These are phyloP conservation scores for Yamadazyma mexicana DNA, from an alignment of 1,139 yeast genomes.

Conservation along the genomic window DNA sequence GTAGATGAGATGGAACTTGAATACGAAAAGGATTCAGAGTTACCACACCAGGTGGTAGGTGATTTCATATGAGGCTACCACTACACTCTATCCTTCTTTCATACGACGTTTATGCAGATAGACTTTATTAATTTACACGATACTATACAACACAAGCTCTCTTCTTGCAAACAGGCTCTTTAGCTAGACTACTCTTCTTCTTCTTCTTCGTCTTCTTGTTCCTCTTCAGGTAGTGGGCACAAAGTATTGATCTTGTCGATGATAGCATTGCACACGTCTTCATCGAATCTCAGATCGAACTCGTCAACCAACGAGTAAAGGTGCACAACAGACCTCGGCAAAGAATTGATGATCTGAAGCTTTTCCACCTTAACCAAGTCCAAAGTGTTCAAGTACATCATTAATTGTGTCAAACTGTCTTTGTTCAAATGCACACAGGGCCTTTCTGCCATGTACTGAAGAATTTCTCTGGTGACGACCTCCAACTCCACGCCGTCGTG, in stretches of 20 bases:
- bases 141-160: not conserved
- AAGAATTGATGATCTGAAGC: conserved; percentile 75
- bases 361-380: conserved; percentile 80
- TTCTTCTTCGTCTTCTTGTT: conserved; percentile 33
- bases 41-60: not conserved
- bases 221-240: conserved; percentile 46
- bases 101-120: not conserved
- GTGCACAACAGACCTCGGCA: conserved; percentile 79
- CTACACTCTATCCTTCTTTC: too few species aligned
- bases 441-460: conserved; percentile 47
- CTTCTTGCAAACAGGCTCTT: too few species aligned
- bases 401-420: conserved; percentile 52
- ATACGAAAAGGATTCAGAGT: conserved; percentile 16
- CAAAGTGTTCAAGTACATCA: conserved; percentile 52
- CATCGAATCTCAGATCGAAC: conserved; percentile 78
- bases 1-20: not conserved
- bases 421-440: conserved; percentile 41
- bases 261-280: conserved; percentile 58
- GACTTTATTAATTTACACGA: conserved; percentile 6
- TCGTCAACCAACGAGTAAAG: conserved; percentile 84
- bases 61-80: conserved; percentile 1
- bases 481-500: conserved; percentile 54
- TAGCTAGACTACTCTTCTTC: conserved; percentile 19
- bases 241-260: conserved; percentile 48
- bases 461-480: conserved; percentile 63